phyloP scores from a whole-genome alignment of 371 early-diverging fungal genomes.

The Zychaea mexicana region DNA sequence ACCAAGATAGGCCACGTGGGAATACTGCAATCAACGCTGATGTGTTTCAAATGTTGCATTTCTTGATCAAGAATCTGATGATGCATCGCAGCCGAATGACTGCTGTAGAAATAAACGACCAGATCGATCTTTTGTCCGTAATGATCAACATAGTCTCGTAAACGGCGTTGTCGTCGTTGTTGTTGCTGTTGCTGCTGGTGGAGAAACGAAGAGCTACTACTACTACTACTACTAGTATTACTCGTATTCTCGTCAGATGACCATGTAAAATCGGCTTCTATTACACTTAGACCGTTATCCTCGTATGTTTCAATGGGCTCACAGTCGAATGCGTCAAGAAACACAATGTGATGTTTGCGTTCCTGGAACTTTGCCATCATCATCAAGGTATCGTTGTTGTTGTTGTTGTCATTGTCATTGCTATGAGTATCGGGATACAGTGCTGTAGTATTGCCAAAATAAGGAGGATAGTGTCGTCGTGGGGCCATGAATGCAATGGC shows the following conservation, averaged over 20 bases:
- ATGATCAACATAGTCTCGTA: constrained; percentile 5
- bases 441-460: no score
- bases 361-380: constrained; percentile 9
- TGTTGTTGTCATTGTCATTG: not conserved
- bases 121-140: constrained; percentile 15
- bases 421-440: no score
- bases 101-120: constrained; percentile 20
- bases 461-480: not conserved
- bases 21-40: not conserved
- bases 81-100: not conserved
- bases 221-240: no score
- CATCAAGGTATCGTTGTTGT: not conserved
- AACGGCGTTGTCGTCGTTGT: not conserved
- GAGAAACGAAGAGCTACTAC: no score
- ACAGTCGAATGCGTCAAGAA: constrained; percentile 1
- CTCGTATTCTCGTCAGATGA: not conserved
- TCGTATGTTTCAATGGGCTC: constrained; percentile 25
- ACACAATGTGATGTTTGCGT: constrained; percentile 12
- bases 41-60: constrained; percentile 7
- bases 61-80: constrained; percentile 8
- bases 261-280: constrained; percentile 29
- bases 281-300: constrained; percentile 21
- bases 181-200: no score
- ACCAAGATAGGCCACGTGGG: constrained; percentile 7
- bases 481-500: constrained; percentile 2